Conservation (phyloP, 352 stramenopile genomes). For the Globisporangium heterothallicum region DNA sequence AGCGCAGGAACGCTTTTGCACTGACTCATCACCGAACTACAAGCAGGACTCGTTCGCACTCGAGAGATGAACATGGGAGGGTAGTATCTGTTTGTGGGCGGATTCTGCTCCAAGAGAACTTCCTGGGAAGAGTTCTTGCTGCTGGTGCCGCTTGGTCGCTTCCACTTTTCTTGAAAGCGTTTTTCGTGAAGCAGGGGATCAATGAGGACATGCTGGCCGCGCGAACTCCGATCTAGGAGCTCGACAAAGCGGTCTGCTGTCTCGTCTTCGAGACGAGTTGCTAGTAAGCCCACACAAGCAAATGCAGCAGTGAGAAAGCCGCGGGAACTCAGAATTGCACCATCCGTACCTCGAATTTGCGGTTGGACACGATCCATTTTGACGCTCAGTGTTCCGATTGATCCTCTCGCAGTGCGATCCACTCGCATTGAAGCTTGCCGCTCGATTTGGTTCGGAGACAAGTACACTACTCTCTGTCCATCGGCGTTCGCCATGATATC, state of each 20-base stretch:
- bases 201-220: conserved; percentile 41
- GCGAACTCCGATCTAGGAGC: conserved; percentile 47
- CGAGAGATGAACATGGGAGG: conserved; percentile 45
- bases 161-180: conserved; percentile 63
- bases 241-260: conserved; percentile 48
- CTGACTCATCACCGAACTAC: conserved; percentile 1
- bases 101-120: conserved; percentile 31
- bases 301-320: too few species aligned
- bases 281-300: neutral
- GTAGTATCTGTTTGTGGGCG: conserved; percentile 44
- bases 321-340: too few species aligned
- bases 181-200: conserved; percentile 51
- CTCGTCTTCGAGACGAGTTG: conserved; percentile 16
- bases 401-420: conserved; percentile 3
- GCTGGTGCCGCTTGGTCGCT: conserved; percentile 17
- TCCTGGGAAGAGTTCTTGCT: conserved; percentile 33
- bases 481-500: conserved; percentile 19
- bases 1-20: conserved; percentile 17
- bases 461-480: neutral
- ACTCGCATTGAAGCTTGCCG: neutral
- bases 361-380: conserved; percentile 27
- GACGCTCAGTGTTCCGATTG: conserved; percentile 18
- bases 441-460: conserved; percentile 14
- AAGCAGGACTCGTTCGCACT: conserved; percentile 20
- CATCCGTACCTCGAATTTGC: conserved; percentile 20